Conservation (phyloP, 805 yeast genomes). For the Sungouiella thailandica region DNA sequence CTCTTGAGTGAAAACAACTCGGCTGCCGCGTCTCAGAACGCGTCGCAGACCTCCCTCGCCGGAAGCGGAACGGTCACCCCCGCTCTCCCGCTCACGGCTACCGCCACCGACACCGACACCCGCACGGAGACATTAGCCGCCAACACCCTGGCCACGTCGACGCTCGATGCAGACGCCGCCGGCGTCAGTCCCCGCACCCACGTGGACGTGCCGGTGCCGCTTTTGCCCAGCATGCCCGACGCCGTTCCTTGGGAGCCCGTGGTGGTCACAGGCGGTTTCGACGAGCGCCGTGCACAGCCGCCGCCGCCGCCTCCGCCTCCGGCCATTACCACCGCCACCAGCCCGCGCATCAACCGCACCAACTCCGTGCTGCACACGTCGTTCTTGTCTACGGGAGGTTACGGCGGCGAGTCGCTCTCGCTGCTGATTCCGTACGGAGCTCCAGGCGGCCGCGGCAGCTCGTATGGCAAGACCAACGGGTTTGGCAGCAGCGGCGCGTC, state of each 20-base stretch:
- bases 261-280: conserved; percentile 16
- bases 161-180: not conserved
- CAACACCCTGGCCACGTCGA: not conserved
- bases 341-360: conserved; percentile 40
- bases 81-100: not conserved
- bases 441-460: conserved; percentile 50
- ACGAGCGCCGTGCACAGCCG: not conserved
- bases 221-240: too few species aligned
- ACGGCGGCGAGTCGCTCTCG: conserved; percentile 43
- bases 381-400: conserved; percentile 28
- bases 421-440: conserved; percentile 66
- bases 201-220: too few species aligned
- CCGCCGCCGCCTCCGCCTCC: conserved; percentile 8
- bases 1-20: conserved; percentile 31
- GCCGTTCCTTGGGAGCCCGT: too few species aligned
- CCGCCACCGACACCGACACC: conserved; percentile 2
- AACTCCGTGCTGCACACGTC: conserved; percentile 38
- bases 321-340: conserved; percentile 17
- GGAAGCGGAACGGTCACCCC: conserved; percentile 13
- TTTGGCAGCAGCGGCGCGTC: conserved; percentile 7
- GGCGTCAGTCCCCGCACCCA: conserved; percentile 1
- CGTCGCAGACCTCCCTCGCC: conserved; percentile 3
- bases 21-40: conserved; percentile 1
- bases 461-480: conserved; percentile 6
- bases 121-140: not conserved